phyloP scores from a whole-genome alignment of 2,329 filamentous ascomycete genomes.

The Pseudogymnoascus sp. region DNA sequence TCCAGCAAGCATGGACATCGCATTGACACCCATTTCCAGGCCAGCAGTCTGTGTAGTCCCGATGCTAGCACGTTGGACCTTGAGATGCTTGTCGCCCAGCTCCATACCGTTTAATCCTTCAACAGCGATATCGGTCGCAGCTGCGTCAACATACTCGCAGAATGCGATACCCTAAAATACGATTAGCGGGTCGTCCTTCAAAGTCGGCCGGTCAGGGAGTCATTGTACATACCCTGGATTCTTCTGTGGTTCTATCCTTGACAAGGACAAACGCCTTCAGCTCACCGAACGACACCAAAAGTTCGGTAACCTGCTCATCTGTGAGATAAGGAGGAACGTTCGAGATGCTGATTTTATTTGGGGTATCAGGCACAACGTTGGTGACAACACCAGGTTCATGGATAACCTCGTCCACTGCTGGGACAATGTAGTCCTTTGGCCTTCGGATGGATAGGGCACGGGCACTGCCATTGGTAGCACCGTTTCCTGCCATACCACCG shows the following conservation, averaged over 20 bases:
- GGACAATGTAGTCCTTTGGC: constrained; percentile 96
- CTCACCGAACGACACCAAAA: constrained; percentile 84
- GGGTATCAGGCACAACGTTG: constrained; percentile 76
- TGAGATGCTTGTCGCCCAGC: constrained; percentile 77
- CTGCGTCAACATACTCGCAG: constrained; percentile 80
- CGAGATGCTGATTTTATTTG: constrained; percentile 89
- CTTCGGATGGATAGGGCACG: constrained; percentile 68
- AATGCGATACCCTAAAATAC: constrained; percentile 76
- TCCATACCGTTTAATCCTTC: constrained; percentile 91
- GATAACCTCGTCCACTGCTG: constrained; percentile 65
- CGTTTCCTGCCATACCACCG: not conserved
- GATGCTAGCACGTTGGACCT: constrained; percentile 81
- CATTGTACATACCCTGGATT: constrained; percentile 64
- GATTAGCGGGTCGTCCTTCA: constrained; percentile 25
- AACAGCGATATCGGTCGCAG: constrained; percentile 73
- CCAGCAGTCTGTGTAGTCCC: constrained; percentile 88
- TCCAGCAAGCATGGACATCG: constrained; percentile 94
- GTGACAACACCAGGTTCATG: constrained; percentile 72
- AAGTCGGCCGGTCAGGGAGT: constrained; percentile 1
- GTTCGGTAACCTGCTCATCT: constrained; percentile 85
- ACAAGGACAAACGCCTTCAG: constrained; percentile 87
- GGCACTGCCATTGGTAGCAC: constrained; percentile 34
- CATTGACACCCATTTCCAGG: constrained; percentile 91
- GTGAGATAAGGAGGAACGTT: constrained; percentile 83
- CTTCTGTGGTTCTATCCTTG: constrained; percentile 76